Evolutionary conservation across 2,329 filamentous ascomycete species (phyloP), one percentile per base, ranked within the genome.

Genomic region (Ascochyta clinopodiicola): DNA sequence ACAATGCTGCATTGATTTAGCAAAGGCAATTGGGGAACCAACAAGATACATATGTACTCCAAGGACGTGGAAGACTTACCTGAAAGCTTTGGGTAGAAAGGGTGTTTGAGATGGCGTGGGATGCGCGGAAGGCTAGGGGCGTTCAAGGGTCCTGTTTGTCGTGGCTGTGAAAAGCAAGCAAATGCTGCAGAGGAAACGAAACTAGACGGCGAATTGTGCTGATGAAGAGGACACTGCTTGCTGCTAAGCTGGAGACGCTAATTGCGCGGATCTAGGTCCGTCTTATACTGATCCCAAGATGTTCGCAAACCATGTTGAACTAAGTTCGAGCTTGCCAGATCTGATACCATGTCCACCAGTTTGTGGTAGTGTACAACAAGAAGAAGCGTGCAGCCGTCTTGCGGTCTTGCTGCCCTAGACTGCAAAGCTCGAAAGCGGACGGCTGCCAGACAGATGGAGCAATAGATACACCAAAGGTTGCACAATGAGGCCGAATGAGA

Each of bases 131-230:
- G 46, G 55, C 64, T 63, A 66, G 69, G 61, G 57, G 60, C 59
- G 62, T 40, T 60, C 44, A 57, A 58, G 57, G 61, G 55, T 54
- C 54, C 56, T 57, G 57, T 67, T 66, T 67, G 63, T 64, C 59
- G 72, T 70, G 72, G 71, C 67, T 68, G 64, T 60, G 61, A 75
- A 74, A 73, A 73, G 70, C 70, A 74, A 74, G 60, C 50, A 68
- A 60, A 49, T 37, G 50, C 39, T 59, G 61, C 59, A 63, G 59
- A 59, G 55, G 40, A 40, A 56, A 52, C 53, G 59, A 60, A 62
- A 60, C 50, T 52, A 59, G 54, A 56, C 46, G 51, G 60, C 38
- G 44, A 55, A 58, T 51, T 57, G 61, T 52, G 61, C 37, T 61
- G 56, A 59, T 56, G 59, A 55, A 57, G 59, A 53, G 59, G 58